These are phyloP conservation scores for Podospora australis DNA, from an alignment of 495 filamentous ascomycete species.

Conservation along the genomic window DNA sequence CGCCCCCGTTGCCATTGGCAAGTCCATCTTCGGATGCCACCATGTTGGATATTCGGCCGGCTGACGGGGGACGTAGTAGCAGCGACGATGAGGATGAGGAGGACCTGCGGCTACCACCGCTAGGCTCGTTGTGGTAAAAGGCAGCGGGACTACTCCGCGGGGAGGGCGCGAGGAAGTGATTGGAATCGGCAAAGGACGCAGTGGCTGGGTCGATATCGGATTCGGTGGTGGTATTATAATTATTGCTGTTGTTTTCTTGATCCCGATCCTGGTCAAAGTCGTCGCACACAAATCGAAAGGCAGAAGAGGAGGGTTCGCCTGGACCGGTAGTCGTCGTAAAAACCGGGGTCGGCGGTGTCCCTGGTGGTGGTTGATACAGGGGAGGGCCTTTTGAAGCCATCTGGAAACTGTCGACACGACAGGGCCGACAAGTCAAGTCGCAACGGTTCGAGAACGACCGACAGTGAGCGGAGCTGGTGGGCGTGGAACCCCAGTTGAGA, in stretches of 20 bases:
- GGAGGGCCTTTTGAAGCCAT: constrained; percentile 7
- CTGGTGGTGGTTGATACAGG: background rate
- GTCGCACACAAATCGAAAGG: constrained; percentile 12
- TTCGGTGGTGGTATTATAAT: background rate
- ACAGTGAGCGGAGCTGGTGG: constrained; percentile 9
- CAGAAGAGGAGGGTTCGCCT: constrained; percentile 15
- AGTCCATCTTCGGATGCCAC: constrained; percentile 31
- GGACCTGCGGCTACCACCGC: constrained; percentile 3
- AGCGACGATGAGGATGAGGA: too few species aligned
- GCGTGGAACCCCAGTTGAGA: background rate
- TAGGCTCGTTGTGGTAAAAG: constrained; percentile 21
- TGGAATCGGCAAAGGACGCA: background rate
- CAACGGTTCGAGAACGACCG: background rate
- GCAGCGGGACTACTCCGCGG: constrained; percentile 11
- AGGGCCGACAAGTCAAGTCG: too few species aligned
- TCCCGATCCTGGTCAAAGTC: constrained; percentile 10
- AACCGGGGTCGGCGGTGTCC: constrained; percentile 20
- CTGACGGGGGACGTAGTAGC: constrained; percentile 16
- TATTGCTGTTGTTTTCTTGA: background rate
- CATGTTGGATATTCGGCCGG: constrained; percentile 19
- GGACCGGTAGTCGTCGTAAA: constrained; percentile 20
- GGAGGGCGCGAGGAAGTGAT: constrained; percentile 3
- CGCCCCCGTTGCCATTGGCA: constrained; percentile 23
- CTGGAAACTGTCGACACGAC: too few species aligned
- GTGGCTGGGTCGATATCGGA: background rate